Evolutionary conservation across 2,329 filamentous ascomycete species (phyloP).

Genomic region (Beauveria varroae): DNA sequence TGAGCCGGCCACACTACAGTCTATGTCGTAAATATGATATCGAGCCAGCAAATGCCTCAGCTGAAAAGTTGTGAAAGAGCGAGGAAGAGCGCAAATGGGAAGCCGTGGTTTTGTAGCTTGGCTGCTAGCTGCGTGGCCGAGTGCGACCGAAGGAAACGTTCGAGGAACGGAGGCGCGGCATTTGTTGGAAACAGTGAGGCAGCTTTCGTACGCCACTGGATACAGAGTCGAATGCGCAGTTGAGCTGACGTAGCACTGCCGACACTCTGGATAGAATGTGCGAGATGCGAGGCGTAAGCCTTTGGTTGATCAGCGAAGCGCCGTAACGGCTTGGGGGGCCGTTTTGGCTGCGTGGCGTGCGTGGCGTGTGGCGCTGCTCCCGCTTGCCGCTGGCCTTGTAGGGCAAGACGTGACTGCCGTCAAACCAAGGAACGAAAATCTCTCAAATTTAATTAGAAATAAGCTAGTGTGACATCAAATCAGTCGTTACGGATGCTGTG

Average conservation of each 20-base stretch:
- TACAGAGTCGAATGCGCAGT: neutral
- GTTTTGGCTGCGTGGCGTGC: neutral
- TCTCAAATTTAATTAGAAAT: neutral
- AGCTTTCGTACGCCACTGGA: constrained; percentile 3
- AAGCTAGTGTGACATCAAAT: too few species aligned
- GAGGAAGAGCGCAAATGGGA: neutral
- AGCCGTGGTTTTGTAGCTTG: neutral
- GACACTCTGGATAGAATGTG: neutral
- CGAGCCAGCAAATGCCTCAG: neutral
- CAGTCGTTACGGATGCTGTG: neutral
- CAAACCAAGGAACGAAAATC: neutral
- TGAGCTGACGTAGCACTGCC: constrained; percentile 5
- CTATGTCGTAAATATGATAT: neutral
- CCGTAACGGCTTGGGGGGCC: neutral
- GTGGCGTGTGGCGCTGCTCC: constrained; percentile 5
- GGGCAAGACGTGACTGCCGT: neutral
- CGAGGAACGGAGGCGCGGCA: neutral
- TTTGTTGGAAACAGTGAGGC: neutral
- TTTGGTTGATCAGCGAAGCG: neutral
- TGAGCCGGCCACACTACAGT: constrained; percentile 1
- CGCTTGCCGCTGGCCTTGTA: neutral
- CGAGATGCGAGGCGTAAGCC: constrained; percentile 9
- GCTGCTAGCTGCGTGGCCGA: neutral
- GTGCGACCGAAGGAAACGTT: neutral
- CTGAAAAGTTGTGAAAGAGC: neutral